Percentiles rank a stretch among this genome's conserved stretches.
Conservation (phyloP, 495 filamentous ascomycete genomes). For the Tuber aestivum region DNA sequence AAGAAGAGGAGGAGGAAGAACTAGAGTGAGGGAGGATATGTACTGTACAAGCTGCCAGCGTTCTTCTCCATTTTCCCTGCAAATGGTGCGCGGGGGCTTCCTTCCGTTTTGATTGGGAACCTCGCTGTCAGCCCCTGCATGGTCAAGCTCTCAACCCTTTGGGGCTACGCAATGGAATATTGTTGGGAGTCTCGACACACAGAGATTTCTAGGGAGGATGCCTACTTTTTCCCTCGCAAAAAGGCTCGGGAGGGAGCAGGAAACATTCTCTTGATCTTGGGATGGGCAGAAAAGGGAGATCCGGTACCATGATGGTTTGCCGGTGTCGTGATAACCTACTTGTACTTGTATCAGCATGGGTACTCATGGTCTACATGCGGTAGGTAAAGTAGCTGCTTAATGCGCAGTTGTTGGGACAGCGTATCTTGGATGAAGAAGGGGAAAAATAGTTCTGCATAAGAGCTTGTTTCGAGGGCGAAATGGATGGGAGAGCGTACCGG, state of each 20-base stretch:
- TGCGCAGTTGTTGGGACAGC: background rate
- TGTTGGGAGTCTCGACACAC: background rate
- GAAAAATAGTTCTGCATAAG: background rate
- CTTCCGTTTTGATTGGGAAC: slow-evolving; percentile 5
- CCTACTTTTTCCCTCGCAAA: background rate
- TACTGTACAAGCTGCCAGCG: background rate
- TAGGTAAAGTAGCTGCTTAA: background rate
- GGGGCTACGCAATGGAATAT: slow-evolving; percentile 1
- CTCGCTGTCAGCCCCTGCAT: background rate
- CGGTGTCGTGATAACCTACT: background rate
- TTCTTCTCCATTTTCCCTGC: background rate
- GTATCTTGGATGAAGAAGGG: background rate
- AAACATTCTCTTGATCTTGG: background rate
- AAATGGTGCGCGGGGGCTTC: background rate
- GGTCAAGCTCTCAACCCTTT: background rate
- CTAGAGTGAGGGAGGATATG: background rate
- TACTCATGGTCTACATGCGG: background rate
- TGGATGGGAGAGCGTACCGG: background rate
- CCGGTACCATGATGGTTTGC: background rate
- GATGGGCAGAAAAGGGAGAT: background rate
- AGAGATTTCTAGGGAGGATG: background rate
- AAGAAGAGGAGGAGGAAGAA: background rate
- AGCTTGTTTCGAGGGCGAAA: background rate
- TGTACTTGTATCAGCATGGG: too few relatives aligned
- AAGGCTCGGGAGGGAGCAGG: background rate